Evolutionary conservation across 495 filamentous ascomycete species (phyloP).

Genomic region (Neurospora sp.): DNA sequence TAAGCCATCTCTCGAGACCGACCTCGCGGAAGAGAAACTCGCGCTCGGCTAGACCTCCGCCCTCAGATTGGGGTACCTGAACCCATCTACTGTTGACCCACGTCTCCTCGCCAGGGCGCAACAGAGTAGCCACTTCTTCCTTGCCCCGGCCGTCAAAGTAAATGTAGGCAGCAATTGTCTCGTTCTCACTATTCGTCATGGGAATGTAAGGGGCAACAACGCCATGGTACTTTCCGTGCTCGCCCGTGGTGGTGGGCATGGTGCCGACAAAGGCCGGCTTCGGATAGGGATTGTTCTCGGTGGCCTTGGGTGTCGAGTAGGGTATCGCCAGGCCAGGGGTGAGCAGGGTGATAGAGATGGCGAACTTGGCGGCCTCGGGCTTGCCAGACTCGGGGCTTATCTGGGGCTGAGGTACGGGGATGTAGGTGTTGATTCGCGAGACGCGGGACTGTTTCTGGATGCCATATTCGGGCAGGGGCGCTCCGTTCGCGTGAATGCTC

Average conservation of each 20-base stretch:
- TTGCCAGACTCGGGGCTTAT: slow-evolving; percentile 56
- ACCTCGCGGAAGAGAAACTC: slow-evolving; percentile 98
- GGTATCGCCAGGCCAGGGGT: slow-evolving; percentile 81
- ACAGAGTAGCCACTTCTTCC: slow-evolving; percentile 91
- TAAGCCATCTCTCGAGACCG: slow-evolving; percentile 89
- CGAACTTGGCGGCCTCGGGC: slow-evolving; percentile 87
- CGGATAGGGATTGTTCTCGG: slow-evolving; percentile 59
- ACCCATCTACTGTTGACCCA: slow-evolving; percentile 99
- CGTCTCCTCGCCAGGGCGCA: slow-evolving; percentile 90
- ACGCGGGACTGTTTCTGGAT: slow-evolving; percentile 86
- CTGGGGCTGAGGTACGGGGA: slow-evolving; percentile 84
- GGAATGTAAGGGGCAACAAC: slow-evolving; percentile 78
- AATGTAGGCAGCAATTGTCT: slow-evolving; percentile 96
- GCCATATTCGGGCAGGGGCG: slow-evolving; percentile 83
- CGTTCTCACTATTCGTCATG: slow-evolving; percentile 78
- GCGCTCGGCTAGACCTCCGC: slow-evolving; percentile 86
- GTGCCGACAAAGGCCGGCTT: slow-evolving; percentile 69
- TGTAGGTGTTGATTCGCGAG: slow-evolving; percentile 91
- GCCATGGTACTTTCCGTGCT: slow-evolving; percentile 37
- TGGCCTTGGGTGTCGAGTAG: slow-evolving; percentile 75
- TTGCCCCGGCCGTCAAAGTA: slow-evolving; percentile 95
- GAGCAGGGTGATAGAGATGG: slow-evolving; percentile 89
- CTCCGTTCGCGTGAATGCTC: slow-evolving; percentile 86
- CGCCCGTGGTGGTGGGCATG: slow-evolving; percentile 37
- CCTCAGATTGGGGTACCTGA: slow-evolving; percentile 80